phyloP scores from a whole-genome alignment of 2,329 filamentous ascomycete genomes.

The Clathrospora elynae region DNA sequence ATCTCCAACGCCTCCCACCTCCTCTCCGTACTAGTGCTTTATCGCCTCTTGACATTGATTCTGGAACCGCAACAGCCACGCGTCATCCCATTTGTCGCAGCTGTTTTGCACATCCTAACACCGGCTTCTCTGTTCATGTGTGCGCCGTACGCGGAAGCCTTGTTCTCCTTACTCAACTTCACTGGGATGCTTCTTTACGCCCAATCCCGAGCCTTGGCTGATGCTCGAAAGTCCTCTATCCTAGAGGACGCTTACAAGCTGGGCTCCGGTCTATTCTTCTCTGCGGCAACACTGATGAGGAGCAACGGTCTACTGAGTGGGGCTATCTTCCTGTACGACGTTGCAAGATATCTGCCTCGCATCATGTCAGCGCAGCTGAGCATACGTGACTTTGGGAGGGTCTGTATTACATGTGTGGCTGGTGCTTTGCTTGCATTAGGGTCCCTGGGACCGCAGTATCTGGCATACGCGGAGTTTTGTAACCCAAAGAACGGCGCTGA shows the following conservation, averaged over 20 bases:
- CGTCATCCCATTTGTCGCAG: slow-evolving; percentile 68
- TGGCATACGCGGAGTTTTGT: slow-evolving; percentile 73
- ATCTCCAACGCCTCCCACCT: slow-evolving; percentile 78
- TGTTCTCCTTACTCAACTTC: slow-evolving; percentile 79
- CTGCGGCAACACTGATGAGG: slow-evolving; percentile 72
- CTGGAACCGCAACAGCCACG: slow-evolving; percentile 36
- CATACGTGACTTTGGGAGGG: slow-evolving; percentile 54
- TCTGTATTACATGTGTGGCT: slow-evolving; percentile 66
- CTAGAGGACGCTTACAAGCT: slow-evolving; percentile 56
- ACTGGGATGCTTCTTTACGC: slow-evolving; percentile 73
- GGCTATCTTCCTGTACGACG: slow-evolving; percentile 67
- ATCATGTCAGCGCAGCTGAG: slow-evolving; percentile 44
- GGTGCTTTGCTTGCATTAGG: slow-evolving; percentile 72
- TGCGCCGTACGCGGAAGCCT: slow-evolving; percentile 80
- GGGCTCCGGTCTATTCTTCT: slow-evolving; percentile 70
- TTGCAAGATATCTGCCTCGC: slow-evolving; percentile 47
- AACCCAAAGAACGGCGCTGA: slow-evolving; percentile 12
- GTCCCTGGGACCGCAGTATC: slow-evolving; percentile 71
- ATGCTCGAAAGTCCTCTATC: slow-evolving; percentile 38
- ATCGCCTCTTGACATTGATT: slow-evolving; percentile 66
- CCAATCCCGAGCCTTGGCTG: slow-evolving; percentile 40
- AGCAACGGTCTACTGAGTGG: slow-evolving; percentile 89
- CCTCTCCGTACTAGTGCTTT: slow-evolving; percentile 73
- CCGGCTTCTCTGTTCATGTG: slow-evolving; percentile 90
- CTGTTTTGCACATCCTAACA: slow-evolving; percentile 78